Percentiles rank a stretch among this genome's conserved stretches.
These are phyloP conservation scores for Posidonia oceanica DNA, from an alignment of 116 monocot genomes.

Conservation along the genomic window DNA sequence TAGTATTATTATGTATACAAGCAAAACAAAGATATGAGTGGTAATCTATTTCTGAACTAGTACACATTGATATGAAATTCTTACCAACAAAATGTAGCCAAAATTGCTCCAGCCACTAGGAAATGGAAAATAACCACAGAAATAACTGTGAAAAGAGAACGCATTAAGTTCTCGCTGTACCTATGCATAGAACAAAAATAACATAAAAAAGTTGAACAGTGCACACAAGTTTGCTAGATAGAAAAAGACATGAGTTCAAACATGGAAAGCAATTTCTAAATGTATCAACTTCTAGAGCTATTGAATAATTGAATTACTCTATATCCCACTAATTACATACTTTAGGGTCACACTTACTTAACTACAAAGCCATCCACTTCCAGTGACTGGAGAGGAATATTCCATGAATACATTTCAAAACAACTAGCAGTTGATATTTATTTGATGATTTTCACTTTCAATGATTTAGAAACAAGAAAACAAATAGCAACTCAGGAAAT, in stretches of 20 bases:
- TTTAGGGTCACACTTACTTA: no score
- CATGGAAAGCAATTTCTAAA: no score
- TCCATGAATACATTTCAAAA: no score
- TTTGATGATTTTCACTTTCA: no score
- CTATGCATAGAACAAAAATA: constrained; percentile 23
- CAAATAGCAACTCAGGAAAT: no score
- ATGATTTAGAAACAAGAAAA: no score
- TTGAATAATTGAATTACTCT: no score
- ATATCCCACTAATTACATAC: no score
- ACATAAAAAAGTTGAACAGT: not conserved
- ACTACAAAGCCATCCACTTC: no score
- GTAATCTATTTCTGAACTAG: not conserved
- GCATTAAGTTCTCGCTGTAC: constrained; percentile 52
- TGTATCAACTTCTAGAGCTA: no score
- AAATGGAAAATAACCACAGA: constrained; percentile 83
- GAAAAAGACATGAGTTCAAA: not conserved
- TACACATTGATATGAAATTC: constrained; percentile 12
- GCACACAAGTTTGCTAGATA: not conserved
- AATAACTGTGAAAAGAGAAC: constrained; percentile 56
- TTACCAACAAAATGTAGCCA: constrained; percentile 96
- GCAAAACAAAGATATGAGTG: not conserved
- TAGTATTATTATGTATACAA: not conserved
- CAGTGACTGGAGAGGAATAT: no score
- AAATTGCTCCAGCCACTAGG: constrained; percentile 55
- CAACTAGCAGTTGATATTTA: no score